Base-by-base conservation (phyloP, 495 filamentous ascomycete genomes). In the Trichodelitschia bisporula region DNA sequence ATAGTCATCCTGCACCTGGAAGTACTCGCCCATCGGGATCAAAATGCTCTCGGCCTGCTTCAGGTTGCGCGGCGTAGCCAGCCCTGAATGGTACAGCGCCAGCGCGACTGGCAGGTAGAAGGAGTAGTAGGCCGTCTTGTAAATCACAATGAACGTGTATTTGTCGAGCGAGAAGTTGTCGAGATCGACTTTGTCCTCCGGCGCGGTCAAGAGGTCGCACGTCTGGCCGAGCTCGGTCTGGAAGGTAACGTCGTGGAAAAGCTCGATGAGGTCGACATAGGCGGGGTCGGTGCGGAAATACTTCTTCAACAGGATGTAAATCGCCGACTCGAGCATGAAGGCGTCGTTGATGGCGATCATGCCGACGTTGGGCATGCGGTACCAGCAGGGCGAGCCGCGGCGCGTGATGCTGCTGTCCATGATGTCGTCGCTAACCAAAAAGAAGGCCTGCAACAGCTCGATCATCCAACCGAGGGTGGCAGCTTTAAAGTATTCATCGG, bases 101-200 rank as follows among this genome's bases (percentile, higher is more conserved):
- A 93, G 62, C 4, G 78, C 84, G n/a, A 97, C 82, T 21, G 86
- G 86, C 0, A 97, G 75, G 58, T 95, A 95, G 65, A 97, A 97
- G 45, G 68, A 77, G 61, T 97, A 97, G 58, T 84, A 97, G 21
- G 86, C 89, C 18, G 89, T 97, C 66, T 97, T 97, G 69, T 82
- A 93, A 55, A 83, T 77, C 51, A 97, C 86, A 47, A 97, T 97
- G 62, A 95, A 97, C 48, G 61, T 72, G 62, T 90, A 90, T 60
- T 95, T 97, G 40, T 86, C 66, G 53, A 90, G 59, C 50, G 66
- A 73, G 65, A 97, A 97, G 57, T 84, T 83, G 61, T 73, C 58
- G 32, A 97, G 70, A 53, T 97, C 66, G 37, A 90, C 63, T 19
- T 70, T 58, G 48, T 93, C 83, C 54, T 97, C 86, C 23, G 86